Evolutionary conservation across 805 yeast genomes (phyloP).

Genomic region (Pichia insulana): DNA sequence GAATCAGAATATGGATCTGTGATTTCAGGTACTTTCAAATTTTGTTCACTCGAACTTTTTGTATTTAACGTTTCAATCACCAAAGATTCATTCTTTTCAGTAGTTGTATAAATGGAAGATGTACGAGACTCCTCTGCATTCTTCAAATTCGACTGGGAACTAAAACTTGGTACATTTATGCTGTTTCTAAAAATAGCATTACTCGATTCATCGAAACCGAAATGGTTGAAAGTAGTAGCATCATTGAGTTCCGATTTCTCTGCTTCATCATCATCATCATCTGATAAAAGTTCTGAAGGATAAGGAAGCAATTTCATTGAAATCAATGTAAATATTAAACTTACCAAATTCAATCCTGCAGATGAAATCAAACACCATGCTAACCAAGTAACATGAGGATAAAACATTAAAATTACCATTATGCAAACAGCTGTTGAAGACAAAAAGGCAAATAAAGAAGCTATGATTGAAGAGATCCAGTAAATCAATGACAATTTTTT

Average conservation of each 20-base stretch:
- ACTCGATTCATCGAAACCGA: too few relatives aligned
- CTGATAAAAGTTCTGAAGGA: slow-evolving; percentile 4
- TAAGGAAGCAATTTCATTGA: slow-evolving; percentile 21
- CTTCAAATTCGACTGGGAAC: too few relatives aligned
- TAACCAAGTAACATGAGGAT: slow-evolving; percentile 63
- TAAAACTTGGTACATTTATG: too few relatives aligned
- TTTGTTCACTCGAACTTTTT: slow-evolving; percentile 1
- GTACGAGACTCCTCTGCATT: too few relatives aligned
- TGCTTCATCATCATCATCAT: slow-evolving; percentile 12
- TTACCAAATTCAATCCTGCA: slow-evolving; percentile 45
- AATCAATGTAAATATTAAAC: slow-evolving; percentile 42
- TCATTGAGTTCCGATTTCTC: not conserved
- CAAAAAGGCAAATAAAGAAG: slow-evolving; percentile 42
- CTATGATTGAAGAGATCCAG: slow-evolving; percentile 36
- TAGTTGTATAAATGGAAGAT: not conserved
- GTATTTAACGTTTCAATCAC: slow-evolving; percentile 2
- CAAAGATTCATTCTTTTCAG: not conserved
- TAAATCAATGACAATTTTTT: slow-evolving; percentile 16
- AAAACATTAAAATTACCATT: slow-evolving; percentile 47
- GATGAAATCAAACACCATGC: slow-evolving; percentile 66
- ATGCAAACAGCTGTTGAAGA: slow-evolving; percentile 48
- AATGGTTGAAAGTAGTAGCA: too few relatives aligned
- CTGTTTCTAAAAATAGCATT: too few relatives aligned
- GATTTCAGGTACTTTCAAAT: slow-evolving; percentile 9
- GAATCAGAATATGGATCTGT: slow-evolving; percentile 8